Evolutionary conservation across 352 stramenopile genomes (phyloP).

Genomic region (Pythium phragmiticola): DNA sequence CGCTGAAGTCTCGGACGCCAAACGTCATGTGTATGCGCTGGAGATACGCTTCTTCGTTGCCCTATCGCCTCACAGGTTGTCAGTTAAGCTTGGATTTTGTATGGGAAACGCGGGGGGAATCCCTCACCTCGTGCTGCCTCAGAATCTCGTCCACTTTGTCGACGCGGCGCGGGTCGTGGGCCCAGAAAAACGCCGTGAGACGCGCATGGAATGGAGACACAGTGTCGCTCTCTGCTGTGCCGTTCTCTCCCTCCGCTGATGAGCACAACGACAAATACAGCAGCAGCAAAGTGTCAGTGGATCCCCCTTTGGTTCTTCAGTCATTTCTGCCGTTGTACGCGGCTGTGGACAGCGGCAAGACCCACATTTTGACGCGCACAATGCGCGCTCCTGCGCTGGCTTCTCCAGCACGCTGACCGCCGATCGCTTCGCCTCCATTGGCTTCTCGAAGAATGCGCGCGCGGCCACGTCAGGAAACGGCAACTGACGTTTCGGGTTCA

Average conservation of each 20-base stretch:
- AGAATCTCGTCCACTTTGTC: conserved; percentile 63
- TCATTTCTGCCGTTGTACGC: background rate
- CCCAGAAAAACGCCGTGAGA: conserved; percentile 69
- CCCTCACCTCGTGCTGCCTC: conserved; percentile 34
- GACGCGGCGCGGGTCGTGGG: conserved; percentile 67
- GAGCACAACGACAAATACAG: background rate
- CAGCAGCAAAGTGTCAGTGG: background rate
- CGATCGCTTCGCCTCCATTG: conserved; percentile 18
- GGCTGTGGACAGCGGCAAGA: background rate
- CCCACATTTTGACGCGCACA: conserved; percentile 9
- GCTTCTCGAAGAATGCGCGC: background rate
- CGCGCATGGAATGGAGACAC: conserved; percentile 28
- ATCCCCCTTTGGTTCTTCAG: background rate
- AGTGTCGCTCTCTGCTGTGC: background rate
- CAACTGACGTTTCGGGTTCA: background rate
- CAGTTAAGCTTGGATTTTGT: background rate
- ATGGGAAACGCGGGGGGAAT: background rate
- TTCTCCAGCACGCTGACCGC: background rate
- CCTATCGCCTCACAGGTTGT: conserved; percentile 22
- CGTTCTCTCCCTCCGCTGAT: background rate
- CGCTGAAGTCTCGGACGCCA: conserved; percentile 67
- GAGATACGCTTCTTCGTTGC: conserved; percentile 55
- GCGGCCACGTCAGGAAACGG: background rate
- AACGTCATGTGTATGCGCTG: conserved; percentile 61
- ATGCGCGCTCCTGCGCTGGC: background rate